Evolutionary conservation across 345 rosid genomes (phyloP), one percentile per base, ranked within the genome.

Genomic region (Eucalyptus victrix): DNA sequence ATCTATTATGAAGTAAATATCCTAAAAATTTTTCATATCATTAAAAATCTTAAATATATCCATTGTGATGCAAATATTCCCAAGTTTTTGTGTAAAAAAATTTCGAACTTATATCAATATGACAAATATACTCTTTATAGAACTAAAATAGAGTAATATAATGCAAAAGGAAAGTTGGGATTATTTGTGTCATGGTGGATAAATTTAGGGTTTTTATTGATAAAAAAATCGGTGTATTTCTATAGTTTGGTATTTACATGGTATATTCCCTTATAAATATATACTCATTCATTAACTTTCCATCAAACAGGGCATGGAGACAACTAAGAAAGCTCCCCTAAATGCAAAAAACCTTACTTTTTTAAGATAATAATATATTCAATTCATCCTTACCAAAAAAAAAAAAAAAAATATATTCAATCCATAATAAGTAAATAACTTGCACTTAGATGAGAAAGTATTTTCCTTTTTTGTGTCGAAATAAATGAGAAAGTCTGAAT

Each of bases 101-200:
- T 28, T 2, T 28, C 1, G 0, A 28, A 62, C 32, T 28, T 62
- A 3, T 62, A 62, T 30, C 2, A 0, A 1, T 62, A 6, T 6
- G 4, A 62, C 15, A 30, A 62, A 62, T 62, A 62, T 56, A 56
- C 28, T 26, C 1, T 24, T 1, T 1, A 56, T 24, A 3, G 2
- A 56, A 56, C 6, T 56, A 24, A 56, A 2, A 56, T 56, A 56
- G 30, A 56, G 5, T 53, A 53, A 53, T 53, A 8, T 21, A 53
- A 53, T 8, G 26, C 5, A 53, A 53, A 53, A 53, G 2, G 9
- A 53, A 19, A 53, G 23, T 19, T 53, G 2, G 58, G 58, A 9
- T 53, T 53, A 21, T 21, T 53, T 62, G 16, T 62, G 17, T 62
- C 69, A 62, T 1, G 8, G 17, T 62, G 1, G 17, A 62, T 30